phyloP scores from a whole-genome alignment of 768 basidiomycete genomes.

The Termitomyces sp. region DNA sequence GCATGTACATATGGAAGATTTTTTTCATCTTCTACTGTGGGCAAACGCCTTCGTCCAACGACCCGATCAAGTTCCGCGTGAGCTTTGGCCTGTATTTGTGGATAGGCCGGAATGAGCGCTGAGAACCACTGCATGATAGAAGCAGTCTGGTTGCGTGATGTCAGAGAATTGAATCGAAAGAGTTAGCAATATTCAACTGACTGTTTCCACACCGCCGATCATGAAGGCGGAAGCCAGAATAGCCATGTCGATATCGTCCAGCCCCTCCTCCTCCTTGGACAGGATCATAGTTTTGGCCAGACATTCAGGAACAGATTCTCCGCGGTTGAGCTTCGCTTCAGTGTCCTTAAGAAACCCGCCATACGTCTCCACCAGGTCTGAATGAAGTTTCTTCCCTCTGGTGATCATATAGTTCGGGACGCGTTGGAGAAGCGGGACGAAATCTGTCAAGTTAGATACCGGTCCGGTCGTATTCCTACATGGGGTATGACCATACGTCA shows the following conservation, averaged over 20 bases:
- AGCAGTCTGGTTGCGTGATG: conserved; percentile 21
- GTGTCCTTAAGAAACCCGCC: conserved; percentile 33
- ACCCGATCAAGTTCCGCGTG: conserved; percentile 25
- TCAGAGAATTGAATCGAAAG: neutral
- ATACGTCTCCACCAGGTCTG: conserved; percentile 29
- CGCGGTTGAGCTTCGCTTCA: conserved; percentile 26
- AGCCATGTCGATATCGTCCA: conserved; percentile 32
- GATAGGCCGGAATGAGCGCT: conserved; percentile 26
- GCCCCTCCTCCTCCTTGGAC: conserved; percentile 24
- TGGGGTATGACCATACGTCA: conserved; percentile 4
- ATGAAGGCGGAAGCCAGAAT: conserved; percentile 37
- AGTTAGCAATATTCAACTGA: conserved; percentile 11
- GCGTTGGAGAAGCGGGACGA: conserved; percentile 33
- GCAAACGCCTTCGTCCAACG: conserved; percentile 23
- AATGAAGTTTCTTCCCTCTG: conserved; percentile 33
- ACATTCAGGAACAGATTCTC: conserved; percentile 36
- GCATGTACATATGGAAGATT: conserved; percentile 30
- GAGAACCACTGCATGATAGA: conserved; percentile 34
- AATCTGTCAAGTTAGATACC: conserved; percentile 39
- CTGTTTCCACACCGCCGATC: conserved; percentile 41
- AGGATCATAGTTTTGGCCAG: conserved; percentile 32
- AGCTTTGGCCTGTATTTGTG: conserved; percentile 21
- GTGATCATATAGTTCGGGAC: conserved; percentile 30
- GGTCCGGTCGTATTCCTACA: conserved; percentile 37
- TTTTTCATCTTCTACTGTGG: conserved; percentile 24